Evolutionary conservation across 148 eudicot species (phyloP).

Genomic region (Chenopodium album): DNA sequence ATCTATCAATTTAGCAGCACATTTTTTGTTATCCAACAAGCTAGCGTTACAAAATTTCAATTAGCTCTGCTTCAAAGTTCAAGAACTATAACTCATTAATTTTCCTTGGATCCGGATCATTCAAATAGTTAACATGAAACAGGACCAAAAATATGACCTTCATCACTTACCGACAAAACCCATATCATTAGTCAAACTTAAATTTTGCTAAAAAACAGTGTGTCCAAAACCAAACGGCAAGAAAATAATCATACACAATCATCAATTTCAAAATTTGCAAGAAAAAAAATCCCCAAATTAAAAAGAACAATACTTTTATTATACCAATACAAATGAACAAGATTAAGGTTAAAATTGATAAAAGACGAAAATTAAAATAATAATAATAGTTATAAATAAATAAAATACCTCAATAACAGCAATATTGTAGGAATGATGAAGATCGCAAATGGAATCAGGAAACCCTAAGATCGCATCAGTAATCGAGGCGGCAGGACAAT

Average conservation of each 20-base stretch:
- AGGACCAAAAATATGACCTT: neutral
- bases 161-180: neutral
- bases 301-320: neutral
- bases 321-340: neutral
- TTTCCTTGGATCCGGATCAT: neutral
- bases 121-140: neutral
- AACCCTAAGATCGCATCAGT: slow-evolving; percentile 52
- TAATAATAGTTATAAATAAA: neutral
- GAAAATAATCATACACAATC: neutral
- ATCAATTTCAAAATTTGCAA: neutral
- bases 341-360: neutral
- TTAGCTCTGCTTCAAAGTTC: neutral
- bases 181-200: neutral
- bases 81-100: neutral
- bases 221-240: neutral
- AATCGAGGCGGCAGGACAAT: slow-evolving; percentile 46
- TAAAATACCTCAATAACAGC: slow-evolving; percentile 62
- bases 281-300: neutral
- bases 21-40: neutral
- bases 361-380: neutral
- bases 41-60: neutral
- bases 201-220: slow-evolving; percentile 1
- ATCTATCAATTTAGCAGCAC: neutral
- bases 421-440: slow-evolving; percentile 25
- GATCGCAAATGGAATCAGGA: slow-evolving; percentile 42